phyloP scores from a whole-genome alignment of 139 green algal genomes.

The Coelastrella sp. region DNA sequence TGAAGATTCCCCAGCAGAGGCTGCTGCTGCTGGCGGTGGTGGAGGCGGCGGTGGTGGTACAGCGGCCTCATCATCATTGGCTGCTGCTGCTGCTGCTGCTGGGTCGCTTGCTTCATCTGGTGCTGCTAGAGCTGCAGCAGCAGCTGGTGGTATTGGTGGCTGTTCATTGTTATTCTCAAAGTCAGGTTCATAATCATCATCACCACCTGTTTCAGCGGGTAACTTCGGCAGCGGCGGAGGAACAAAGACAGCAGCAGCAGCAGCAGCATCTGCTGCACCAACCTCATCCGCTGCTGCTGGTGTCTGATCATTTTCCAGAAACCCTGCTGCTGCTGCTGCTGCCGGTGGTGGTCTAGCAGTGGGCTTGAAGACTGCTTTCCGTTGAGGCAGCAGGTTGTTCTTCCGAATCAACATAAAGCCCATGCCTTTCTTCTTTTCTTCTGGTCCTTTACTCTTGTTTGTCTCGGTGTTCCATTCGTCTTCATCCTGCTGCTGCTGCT shows the following conservation, averaged over 20 bases:
- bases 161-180: not conserved
- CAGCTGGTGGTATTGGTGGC: not conserved
- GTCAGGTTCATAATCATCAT: not conserved
- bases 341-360: conserved; percentile 3
- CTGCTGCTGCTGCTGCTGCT: conserved; percentile 10
- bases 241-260: not conserved
- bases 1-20: not conserved
- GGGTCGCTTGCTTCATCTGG: not conserved
- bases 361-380: conserved; percentile 47
- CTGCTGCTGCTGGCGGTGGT: conserved; percentile 21
- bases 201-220: not conserved
- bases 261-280: not conserved
- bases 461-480: not conserved
- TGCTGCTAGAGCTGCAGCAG: not conserved
- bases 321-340: not conserved
- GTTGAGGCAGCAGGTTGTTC: conserved; percentile 49
- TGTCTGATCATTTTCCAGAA: not conserved
- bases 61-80: not conserved
- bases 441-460: not conserved
- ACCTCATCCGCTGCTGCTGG: not conserved
- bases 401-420: conserved; percentile 46
- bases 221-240: not conserved
- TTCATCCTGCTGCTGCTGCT: conserved; percentile 14
- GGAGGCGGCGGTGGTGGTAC: conserved; percentile 1
- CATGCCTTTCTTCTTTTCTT: conserved; percentile 10